These are phyloP conservation scores for Arthonia radiata DNA, from an alignment of 495 filamentous ascomycete species.

Conservation along the genomic window DNA sequence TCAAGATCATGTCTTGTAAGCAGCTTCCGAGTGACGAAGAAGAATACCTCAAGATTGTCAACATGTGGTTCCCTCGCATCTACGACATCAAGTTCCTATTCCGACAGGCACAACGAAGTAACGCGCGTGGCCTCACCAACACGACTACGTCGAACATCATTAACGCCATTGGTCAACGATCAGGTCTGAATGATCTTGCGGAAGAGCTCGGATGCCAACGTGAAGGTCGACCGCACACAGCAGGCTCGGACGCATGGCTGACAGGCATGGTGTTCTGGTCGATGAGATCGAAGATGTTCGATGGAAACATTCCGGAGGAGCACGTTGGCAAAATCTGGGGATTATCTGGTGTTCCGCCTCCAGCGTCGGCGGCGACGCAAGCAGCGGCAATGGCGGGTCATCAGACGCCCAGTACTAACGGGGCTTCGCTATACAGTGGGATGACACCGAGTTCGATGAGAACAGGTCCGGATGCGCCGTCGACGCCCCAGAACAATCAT, in stretches of 20 bases:
- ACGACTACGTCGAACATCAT: slow-evolving; percentile 26
- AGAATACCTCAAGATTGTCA: slow-evolving; percentile 62
- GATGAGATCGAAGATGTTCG: slow-evolving; percentile 44
- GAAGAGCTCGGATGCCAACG: slow-evolving; percentile 77
- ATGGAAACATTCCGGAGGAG: slow-evolving; percentile 60
- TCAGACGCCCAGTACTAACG: slow-evolving; percentile 2
- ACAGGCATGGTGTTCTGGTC: slow-evolving; percentile 34
- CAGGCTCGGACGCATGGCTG: slow-evolving; percentile 72
- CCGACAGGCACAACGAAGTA: slow-evolving; percentile 51
- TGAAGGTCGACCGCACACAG: slow-evolving; percentile 65
- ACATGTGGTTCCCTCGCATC: slow-evolving; percentile 72
- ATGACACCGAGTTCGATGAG: slow-evolving; percentile 2
- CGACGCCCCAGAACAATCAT: slow-evolving; percentile 13
- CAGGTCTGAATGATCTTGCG: slow-evolving; percentile 74
- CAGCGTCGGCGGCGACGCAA: slow-evolving; percentile 10
- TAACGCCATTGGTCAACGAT: slow-evolving; percentile 57
- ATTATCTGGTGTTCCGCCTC: slow-evolving; percentile 37
- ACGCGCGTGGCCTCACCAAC: slow-evolving; percentile 21
- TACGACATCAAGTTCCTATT: slow-evolving; percentile 96
- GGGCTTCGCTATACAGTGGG: slow-evolving; percentile 5
- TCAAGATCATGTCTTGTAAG: slow-evolving; percentile 66
- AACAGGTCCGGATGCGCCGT: slow-evolving; percentile 6
- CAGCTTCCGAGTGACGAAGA: slow-evolving; percentile 66
- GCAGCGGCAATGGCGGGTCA: slow-evolving; percentile 3
- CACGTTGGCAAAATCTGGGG: slow-evolving; percentile 81